phyloP scores from a whole-genome alignment of 2,329 filamentous ascomycete genomes.

The Ophiostoma montium region DNA sequence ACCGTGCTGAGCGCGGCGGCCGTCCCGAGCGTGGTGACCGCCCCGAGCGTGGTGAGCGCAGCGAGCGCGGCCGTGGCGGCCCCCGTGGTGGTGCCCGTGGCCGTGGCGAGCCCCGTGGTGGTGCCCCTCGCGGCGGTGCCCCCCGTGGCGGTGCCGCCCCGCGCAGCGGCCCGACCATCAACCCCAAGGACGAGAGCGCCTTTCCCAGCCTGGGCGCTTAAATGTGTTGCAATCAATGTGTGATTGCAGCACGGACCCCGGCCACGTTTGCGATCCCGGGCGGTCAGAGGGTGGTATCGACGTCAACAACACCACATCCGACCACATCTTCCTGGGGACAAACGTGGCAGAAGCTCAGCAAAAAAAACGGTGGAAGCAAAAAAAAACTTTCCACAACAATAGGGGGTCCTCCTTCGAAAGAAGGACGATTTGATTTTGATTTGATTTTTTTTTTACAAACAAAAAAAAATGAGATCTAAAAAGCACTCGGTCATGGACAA shows the following conservation, averaged over 20 bases:
- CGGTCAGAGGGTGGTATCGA: too few relatives aligned
- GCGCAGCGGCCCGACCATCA: slow-evolving; percentile 34
- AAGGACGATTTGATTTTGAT: slow-evolving; percentile 1
- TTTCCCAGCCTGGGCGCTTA: slow-evolving; percentile 46
- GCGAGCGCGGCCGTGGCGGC: slow-evolving; percentile 30
- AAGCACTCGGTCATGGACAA: neutral
- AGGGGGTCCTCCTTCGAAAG: slow-evolving; percentile 2
- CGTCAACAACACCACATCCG: too few relatives aligned
- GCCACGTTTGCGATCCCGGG: too few relatives aligned
- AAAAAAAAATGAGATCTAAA: neutral
- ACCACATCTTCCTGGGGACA: neutral
- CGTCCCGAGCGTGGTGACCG: slow-evolving; percentile 25
- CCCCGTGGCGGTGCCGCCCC: slow-evolving; percentile 25
- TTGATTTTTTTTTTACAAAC: neutral
- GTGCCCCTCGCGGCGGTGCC: slow-evolving; percentile 21
- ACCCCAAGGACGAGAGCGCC: slow-evolving; percentile 42
- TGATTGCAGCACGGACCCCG: slow-evolving; percentile 3
- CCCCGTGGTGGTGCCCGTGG: slow-evolving; percentile 27
- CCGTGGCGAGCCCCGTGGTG: slow-evolving; percentile 31
- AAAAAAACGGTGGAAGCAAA: neutral
- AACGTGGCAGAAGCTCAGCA: neutral
- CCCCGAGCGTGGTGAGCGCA: slow-evolving; percentile 25
- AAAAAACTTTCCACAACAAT: neutral
- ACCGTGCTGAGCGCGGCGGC: slow-evolving; percentile 32
- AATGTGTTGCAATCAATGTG: slow-evolving; percentile 2